These are phyloP conservation scores for Podaxis sp. DNA, from an alignment of 768 basidiomycete species.

Conservation along the genomic window DNA sequence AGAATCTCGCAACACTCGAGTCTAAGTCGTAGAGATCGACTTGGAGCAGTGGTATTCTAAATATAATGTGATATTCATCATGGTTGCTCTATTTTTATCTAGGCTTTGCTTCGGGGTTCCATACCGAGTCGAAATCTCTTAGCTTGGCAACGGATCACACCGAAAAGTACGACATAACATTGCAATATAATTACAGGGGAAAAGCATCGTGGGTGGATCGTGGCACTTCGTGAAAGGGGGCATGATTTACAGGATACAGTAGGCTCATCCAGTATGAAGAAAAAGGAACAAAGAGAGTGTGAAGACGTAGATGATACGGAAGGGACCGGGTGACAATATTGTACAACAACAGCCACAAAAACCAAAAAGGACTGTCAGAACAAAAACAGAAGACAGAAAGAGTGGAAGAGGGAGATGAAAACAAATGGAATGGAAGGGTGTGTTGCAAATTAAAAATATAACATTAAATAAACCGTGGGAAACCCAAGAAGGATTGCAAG, in stretches of 20 bases:
- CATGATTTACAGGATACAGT: not conserved
- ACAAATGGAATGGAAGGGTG: not conserved
- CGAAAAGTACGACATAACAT: not conserved
- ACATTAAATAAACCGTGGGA: not conserved
- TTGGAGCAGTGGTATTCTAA: not conserved
- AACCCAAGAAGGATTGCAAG: not conserved
- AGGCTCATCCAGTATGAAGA: not conserved
- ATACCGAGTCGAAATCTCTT: not conserved
- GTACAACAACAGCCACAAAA: not conserved
- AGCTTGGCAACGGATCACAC: too few relatives aligned
- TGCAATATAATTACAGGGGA: not conserved
- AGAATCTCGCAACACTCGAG: not conserved
- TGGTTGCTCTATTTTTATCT: not conserved
- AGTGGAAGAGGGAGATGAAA: not conserved
- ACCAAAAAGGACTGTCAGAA: not conserved
- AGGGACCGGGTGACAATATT: not conserved
- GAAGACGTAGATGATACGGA: not conserved
- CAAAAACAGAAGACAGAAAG: not conserved
- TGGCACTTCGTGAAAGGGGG: constrained; percentile 6
- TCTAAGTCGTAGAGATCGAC: too few relatives aligned
- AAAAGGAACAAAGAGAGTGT: not conserved
- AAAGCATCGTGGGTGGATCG: not conserved
- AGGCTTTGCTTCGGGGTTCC: too few relatives aligned
- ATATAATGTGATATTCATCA: not conserved
- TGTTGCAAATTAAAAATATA: not conserved